These are phyloP conservation scores for Diospyros kaki DNA, from an alignment of 148 eudicot genomes.

Conservation along the genomic window DNA sequence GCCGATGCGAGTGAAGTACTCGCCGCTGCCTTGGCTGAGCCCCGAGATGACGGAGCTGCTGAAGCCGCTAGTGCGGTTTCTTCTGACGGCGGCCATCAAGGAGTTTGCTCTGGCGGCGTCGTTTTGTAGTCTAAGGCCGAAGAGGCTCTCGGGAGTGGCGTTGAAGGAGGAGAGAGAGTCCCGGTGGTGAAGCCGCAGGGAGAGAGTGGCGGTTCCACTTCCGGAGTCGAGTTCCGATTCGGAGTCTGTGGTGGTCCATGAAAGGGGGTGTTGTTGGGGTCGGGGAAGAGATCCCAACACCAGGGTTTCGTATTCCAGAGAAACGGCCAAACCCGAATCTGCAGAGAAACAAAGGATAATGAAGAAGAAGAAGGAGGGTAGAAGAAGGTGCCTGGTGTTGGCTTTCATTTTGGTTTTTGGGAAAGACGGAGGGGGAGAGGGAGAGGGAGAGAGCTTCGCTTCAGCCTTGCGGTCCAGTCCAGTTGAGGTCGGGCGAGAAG, in stretches of 20 bases:
- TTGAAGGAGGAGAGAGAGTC: not conserved
- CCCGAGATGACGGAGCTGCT: conserved; percentile 89
- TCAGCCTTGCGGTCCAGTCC: no score
- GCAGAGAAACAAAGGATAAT: no score
- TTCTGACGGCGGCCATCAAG: conserved; percentile 16
- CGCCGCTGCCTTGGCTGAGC: conserved; percentile 80
- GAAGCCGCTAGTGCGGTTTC: conserved; percentile 25
- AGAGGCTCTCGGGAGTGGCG: conserved; percentile 40
- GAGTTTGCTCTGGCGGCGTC: conserved; percentile 45
- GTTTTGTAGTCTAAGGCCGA: conserved; percentile 51
- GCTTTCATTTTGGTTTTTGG: no score
- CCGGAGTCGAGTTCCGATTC: not conserved
- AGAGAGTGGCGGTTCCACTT: not conserved
- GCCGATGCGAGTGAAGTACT: conserved; percentile 95
- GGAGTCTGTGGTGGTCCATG: not conserved
- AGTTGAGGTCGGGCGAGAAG: no score
- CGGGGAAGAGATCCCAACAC: not conserved
- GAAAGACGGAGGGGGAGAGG: no score
- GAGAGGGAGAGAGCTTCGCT: no score
- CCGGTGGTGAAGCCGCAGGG: not conserved
- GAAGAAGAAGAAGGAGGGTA: no score
- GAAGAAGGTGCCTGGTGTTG: no score
- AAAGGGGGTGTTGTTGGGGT: not conserved
- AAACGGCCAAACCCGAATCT: no score
- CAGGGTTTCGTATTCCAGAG: not conserved